phyloP scores from a whole-genome alignment of 176 grass and related monocot species.

The Oropetium thomaeum region DNA sequence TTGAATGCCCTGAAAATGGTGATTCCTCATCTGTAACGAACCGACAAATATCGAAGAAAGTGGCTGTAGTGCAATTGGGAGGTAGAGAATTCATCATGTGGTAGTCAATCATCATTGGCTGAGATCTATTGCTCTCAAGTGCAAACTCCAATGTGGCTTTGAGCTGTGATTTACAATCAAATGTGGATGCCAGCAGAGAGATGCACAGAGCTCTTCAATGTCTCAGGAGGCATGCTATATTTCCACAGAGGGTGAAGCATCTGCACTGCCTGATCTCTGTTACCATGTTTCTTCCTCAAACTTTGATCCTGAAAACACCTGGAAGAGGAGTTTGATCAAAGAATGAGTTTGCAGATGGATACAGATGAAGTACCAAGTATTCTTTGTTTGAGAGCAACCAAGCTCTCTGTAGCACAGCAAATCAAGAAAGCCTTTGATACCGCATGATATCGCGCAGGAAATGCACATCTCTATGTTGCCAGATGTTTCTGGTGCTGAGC shows the following conservation, averaged over 20 bases:
- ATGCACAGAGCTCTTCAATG: conserved; percentile 35
- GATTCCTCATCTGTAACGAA: conserved; percentile 37
- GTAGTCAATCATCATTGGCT: conserved; percentile 49
- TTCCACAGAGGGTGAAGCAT: conserved; percentile 30
- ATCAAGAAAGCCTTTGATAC: conserved; percentile 37
- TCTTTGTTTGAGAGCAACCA: conserved; percentile 28
- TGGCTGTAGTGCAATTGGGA: conserved; percentile 30
- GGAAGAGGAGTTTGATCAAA: conserved; percentile 35
- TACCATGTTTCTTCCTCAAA: conserved; percentile 34
- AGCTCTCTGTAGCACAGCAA: conserved; percentile 21
- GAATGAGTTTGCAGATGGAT: conserved; percentile 35
- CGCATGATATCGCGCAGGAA: conserved; percentile 20
- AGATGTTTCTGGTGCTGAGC: conserved; percentile 39
- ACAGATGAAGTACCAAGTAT: conserved; percentile 35
- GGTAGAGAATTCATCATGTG: conserved; percentile 51
- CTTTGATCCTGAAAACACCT: conserved; percentile 17
- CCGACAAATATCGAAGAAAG: conserved; percentile 45
- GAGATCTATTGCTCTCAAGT: conserved; percentile 42
- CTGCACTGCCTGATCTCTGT: conserved; percentile 34
- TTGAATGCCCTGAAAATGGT: conserved; percentile 44
- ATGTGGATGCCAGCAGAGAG: conserved; percentile 27
- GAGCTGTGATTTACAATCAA: conserved; percentile 32
- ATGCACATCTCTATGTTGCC: conserved; percentile 38
- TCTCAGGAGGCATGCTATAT: conserved; percentile 32
- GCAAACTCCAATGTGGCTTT: conserved; percentile 27